A percentile compares a stretch with the other conserved stretches of the same genome.
phyloP scores from a whole-genome alignment of 176 grass and related monocot species.

The Urochloa ruziziensis region DNA sequence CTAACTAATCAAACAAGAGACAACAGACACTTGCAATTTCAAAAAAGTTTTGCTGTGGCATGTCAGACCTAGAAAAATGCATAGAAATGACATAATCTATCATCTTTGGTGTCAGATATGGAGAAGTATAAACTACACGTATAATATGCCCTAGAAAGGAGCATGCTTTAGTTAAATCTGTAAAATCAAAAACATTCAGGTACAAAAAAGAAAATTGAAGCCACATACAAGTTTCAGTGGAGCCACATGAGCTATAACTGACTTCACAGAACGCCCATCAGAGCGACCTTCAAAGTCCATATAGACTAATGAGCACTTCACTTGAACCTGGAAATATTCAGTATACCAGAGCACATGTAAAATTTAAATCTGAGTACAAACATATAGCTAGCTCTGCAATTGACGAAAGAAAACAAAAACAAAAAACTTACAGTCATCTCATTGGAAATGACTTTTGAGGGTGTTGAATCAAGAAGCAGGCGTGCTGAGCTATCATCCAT shows the following conservation, averaged over 20 bases:
- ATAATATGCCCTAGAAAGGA: neutral
- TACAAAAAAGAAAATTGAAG: conserved; percentile 17
- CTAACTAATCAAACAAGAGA: neutral
- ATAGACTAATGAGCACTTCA: conserved; percentile 83
- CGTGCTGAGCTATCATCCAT: conserved; percentile 86
- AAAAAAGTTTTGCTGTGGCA: neutral
- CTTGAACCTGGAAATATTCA: conserved; percentile 74
- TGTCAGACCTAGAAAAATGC: neutral
- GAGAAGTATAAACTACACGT: conserved; percentile 3
- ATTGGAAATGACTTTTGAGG: conserved; percentile 89
- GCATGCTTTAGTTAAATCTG: conserved; percentile 19
- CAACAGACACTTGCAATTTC: neutral
- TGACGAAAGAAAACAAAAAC: conserved; percentile 11
- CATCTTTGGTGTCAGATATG: neutral
- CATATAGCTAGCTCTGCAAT: neutral
- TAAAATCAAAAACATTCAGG: conserved; percentile 16
- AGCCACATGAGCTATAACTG: conserved; percentile 87
- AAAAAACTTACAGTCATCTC: conserved; percentile 76
- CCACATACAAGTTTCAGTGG: conserved; percentile 89
- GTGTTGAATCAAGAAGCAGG: conserved; percentile 77
- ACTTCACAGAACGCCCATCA: conserved; percentile 92
- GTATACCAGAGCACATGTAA: neutral
- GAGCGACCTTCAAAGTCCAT: conserved; percentile 99
- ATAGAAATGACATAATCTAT: conserved; percentile 23
- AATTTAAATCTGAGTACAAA: neutral